A percentile compares a stretch with the other conserved stretches of the same genome.
Conservation (phyloP, 2,329 filamentous ascomycete species). For the Arthrobotrys sphaeroides region DNA sequence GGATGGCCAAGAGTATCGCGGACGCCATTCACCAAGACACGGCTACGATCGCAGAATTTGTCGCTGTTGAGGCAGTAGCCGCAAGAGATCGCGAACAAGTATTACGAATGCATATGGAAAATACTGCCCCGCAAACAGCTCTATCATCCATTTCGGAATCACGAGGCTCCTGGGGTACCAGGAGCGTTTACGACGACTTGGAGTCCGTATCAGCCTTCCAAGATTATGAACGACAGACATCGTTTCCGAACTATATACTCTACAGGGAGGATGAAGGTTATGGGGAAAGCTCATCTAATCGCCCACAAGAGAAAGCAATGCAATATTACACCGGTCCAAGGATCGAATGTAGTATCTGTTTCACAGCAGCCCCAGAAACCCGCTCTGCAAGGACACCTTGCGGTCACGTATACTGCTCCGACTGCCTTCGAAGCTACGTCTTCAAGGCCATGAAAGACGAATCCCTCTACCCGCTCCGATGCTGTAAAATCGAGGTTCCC, state of each 20-base stretch:
- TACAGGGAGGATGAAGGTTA: neutral
- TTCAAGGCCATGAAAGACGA: slow-evolving; percentile 37
- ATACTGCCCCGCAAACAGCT: neutral
- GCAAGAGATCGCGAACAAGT: slow-evolving; percentile 26
- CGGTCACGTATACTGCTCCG: slow-evolving; percentile 14
- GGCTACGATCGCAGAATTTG: neutral
- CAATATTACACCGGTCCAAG: slow-evolving; percentile 10
- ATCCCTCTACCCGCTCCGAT: slow-evolving; percentile 32
- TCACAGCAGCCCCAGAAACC: neutral
- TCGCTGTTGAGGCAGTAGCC: slow-evolving; percentile 2
- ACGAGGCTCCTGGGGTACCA: neutral
- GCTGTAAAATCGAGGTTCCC: slow-evolving; percentile 24
- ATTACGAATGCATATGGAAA: slow-evolving; percentile 14
- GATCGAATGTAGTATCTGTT: slow-evolving; percentile 34
- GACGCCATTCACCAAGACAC: slow-evolving; percentile 25
- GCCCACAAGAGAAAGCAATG: neutral
- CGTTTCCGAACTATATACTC: neutral
- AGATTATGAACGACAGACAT: slow-evolving; percentile 20
- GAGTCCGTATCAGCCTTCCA: slow-evolving; percentile 3
- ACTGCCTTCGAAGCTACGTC: slow-evolving; percentile 22
- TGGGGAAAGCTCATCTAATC: neutral
- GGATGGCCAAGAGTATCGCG: slow-evolving; percentile 42
- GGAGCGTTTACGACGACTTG: neutral
- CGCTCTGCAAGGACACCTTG: neutral
- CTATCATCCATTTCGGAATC: neutral